Base-by-base conservation (phyloP, 176 grass and related monocot genomes). In the Cymbopogon citratus region DNA sequence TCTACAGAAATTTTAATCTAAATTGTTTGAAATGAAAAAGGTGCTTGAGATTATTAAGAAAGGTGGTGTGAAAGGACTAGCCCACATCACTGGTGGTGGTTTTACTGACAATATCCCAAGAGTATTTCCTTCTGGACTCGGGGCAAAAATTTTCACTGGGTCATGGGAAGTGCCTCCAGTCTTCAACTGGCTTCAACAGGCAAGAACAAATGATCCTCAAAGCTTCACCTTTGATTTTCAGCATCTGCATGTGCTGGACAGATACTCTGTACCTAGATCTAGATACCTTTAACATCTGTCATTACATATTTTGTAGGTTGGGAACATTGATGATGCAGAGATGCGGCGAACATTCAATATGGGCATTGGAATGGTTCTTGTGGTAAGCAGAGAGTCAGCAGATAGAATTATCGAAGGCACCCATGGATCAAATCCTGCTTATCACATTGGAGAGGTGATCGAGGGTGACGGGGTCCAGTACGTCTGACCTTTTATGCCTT, bases 281-380 rank as follows among this genome's bases (percentile, higher is more conserved):
- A 3, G 21, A 13, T 35, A 31, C 34, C 11, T 48, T 49, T 43
- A 85, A n/a, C 33, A 21, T n/a, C 3, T 75, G 60, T 15, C 15
- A 35, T 78, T 69, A 7, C 2, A 25, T 19, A n/a, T 62, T 44
- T 27, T 59, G 38, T 74, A 98, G 95, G 92, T 84, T 87, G 95
- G 95, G 71, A 90, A 78, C 77, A 93, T 98, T 35, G 88, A 91
- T 40, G 92, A 88, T 61, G 80, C 86, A 1, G 95, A 95, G 86
- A 98, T 98, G 95, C 86, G 87, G 24, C 88, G 92, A 65, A 98
- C 92, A 3, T 98, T 98, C 81, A 98, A 98, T 59, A 98, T 98
- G 95, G 95, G 92, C 1, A 84, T 95, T 0, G 95, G 95, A 28
- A 98, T 98, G 95, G 95, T 95, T 64, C 79, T 98, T 45, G 88